Evolutionary conservation across 495 filamentous ascomycete species (phyloP), one percentile per base, ranked within the genome.

Genomic region (Penicillium bovifimosum): DNA sequence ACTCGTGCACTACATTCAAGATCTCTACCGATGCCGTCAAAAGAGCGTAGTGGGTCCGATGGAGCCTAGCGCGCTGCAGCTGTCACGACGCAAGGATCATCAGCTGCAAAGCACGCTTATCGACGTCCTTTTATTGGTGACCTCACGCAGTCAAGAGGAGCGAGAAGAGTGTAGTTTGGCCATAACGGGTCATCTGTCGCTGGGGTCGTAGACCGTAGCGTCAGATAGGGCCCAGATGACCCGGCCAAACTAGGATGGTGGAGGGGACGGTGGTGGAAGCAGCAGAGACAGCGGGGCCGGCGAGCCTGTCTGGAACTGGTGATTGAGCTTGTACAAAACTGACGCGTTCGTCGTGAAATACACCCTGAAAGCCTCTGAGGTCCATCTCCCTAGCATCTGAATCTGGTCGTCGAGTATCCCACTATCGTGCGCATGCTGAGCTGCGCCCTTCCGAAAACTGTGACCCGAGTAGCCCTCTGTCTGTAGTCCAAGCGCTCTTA

Each of bases 271-370:
- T 40, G 17, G 38, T 3, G 17, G 38, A 40, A 40, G 38, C 38
- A 40, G 38, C 8, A 40, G 16, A 10, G 38, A 40, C 8, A 40
- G 38, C 38, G 42, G 44, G 7, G 44, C 44, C 5, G 38, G 52
- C 33, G 41, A 52, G 50, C 50, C 50, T 32, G 33, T 52, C 50
- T 52, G 24, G n/a, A 45, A 52, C 41, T 45, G 41, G 41, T 52
- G 50, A 24, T 45, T 52, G 24, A 39, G 33, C 50, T 52, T 45
- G 14, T 52, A 52, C 33, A 52, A 16, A 40, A 46, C 50, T 39
- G 32, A 52, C 24, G 50, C 33, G 50, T 51, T 51, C 39, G 39
- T 51, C 10, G 48, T 51, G 11, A 51, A 51, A 43, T 43, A 42
- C 17, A 36, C 39, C 39, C 38, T 43, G 39, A 51, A 51, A 2